Evolutionary conservation across 495 filamentous ascomycete genomes (phyloP).

Genomic region (Penicillium lagena): DNA sequence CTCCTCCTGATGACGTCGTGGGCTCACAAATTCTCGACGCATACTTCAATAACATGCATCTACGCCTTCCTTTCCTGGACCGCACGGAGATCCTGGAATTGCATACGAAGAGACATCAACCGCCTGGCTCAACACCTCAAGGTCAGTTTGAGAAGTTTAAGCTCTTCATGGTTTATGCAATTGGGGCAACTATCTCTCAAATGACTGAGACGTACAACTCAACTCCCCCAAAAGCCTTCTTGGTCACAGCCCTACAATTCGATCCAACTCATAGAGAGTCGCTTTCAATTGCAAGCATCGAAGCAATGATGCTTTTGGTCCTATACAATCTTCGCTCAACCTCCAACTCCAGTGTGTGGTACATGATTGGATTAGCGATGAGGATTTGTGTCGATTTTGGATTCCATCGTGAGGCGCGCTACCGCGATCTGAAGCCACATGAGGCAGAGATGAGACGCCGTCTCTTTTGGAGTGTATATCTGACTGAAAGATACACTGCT

Average conservation of each 20-base stretch:
- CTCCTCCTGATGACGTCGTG: slow-evolving; percentile 26
- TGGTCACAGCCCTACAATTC: slow-evolving; percentile 25
- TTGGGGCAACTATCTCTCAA: slow-evolving; percentile 29
- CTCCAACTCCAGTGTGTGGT: slow-evolving; percentile 35
- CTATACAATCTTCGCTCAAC: slow-evolving; percentile 30
- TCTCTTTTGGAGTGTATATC: slow-evolving; percentile 40
- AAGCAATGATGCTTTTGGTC: slow-evolving; percentile 34
- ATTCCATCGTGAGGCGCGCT: slow-evolving; percentile 23
- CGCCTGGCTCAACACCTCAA: slow-evolving; percentile 8
- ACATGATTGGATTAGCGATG: slow-evolving; percentile 39
- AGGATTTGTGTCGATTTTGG: slow-evolving; percentile 36
- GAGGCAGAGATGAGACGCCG: slow-evolving; percentile 25
- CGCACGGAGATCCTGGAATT: slow-evolving; percentile 24
- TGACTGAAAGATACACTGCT: slow-evolving; percentile 29
- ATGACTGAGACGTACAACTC: slow-evolving; percentile 28
- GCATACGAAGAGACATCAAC: slow-evolving; percentile 21
- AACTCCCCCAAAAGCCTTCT: slow-evolving; percentile 9
- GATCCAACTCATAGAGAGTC: slow-evolving; percentile 24
- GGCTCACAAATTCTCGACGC: slow-evolving; percentile 27
- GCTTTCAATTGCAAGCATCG: slow-evolving; percentile 27
- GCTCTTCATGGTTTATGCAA: slow-evolving; percentile 39
- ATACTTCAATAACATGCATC: slow-evolving; percentile 32
- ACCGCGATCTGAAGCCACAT: slow-evolving; percentile 15
- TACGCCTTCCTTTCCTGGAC: slow-evolving; percentile 34
- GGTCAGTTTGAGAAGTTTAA: slow-evolving; percentile 33